These are phyloP conservation scores for Thelonectria olida DNA, from an alignment of 2,329 filamentous ascomycete genomes.

Conservation along the genomic window DNA sequence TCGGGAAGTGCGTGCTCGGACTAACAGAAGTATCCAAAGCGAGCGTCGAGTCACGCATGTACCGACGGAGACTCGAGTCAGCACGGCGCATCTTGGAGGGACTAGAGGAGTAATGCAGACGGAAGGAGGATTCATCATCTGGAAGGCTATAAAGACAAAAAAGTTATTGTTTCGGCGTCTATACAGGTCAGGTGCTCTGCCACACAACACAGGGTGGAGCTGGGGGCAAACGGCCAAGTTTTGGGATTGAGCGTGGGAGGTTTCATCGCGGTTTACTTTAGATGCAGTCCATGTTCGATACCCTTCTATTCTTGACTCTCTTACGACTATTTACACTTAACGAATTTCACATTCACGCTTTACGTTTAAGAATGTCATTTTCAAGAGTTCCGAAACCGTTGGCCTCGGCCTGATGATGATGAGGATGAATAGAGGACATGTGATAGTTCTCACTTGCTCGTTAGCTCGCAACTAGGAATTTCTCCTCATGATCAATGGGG, in stretches of 20 bases:
- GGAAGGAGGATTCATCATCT: constrained; percentile 15
- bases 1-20: constrained; percentile 68
- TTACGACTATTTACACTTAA: no score
- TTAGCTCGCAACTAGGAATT: neutral
- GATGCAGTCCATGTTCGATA: constrained; percentile 40
- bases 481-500: neutral
- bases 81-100: constrained; percentile 80
- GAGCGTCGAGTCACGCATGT: constrained; percentile 68
- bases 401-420: neutral
- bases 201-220: no score
- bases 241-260: constrained; percentile 36
- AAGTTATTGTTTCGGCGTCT: constrained; percentile 25
- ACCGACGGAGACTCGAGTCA: constrained; percentile 77
- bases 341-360: neutral
- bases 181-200: constrained; percentile 25
- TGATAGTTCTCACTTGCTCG: neutral
- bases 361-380: neutral
- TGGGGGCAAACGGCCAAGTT: constrained; percentile 22
- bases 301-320: constrained; percentile 33
- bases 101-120: constrained; percentile 54
- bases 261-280: constrained; percentile 35
- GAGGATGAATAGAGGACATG: neutral
- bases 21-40: constrained; percentile 64
- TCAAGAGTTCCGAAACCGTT: no score
- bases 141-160: constrained; percentile 3